Conservation (phyloP, 306 rosid genomes). For the Cyclanthera cordifolia region DNA sequence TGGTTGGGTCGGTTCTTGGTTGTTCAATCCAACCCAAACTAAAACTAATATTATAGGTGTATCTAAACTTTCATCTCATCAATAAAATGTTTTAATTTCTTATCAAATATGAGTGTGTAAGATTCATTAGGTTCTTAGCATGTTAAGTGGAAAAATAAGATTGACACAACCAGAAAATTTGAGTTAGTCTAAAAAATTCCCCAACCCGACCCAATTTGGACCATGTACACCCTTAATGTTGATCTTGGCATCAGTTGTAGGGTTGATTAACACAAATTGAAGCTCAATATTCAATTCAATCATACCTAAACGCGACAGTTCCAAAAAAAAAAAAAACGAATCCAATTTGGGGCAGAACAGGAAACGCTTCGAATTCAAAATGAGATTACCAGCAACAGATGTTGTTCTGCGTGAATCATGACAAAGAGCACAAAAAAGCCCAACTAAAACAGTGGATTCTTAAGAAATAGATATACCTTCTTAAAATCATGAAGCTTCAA, state of each 20-base stretch:
- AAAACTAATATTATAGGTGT: no score
- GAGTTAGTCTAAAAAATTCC: no score
- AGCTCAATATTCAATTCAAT: not conserved
- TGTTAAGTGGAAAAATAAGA: no score
- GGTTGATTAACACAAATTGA: not conserved
- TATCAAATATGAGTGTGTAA: no score
- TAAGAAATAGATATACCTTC: constrained; percentile 31
- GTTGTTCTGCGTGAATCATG: not conserved
- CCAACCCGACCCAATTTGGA: no score
- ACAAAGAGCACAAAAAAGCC: not conserved
- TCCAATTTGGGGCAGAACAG: not conserved
- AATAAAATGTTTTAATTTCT: no score
- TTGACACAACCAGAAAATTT: no score
- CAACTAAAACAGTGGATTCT: not conserved
- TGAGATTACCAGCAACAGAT: not conserved
- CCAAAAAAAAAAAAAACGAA: not conserved
- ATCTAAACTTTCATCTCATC: no score
- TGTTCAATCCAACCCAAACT: no score
- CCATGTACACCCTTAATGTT: no score
- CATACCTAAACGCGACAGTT: not conserved
- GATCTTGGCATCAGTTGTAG: not conserved
- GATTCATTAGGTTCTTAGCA: no score
- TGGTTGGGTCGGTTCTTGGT: no score
- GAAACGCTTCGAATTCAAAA: not conserved
- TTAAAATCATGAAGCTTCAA: constrained; percentile 78